Conservation (phyloP, 2,329 filamentous ascomycete genomes). For the Balansia obtecta region DNA sequence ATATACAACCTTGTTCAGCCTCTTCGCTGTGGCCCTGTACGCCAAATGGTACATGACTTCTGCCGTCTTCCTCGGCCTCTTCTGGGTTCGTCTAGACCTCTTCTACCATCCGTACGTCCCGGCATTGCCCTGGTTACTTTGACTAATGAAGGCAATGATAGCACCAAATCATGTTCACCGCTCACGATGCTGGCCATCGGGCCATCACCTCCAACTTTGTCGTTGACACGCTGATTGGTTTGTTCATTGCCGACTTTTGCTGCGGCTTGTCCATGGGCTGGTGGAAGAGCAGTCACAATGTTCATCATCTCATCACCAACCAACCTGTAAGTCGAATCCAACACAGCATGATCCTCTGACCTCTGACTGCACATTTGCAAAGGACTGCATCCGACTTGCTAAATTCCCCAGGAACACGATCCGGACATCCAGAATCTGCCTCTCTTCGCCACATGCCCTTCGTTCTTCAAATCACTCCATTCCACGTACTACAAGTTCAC, state of each 20-base stretch:
- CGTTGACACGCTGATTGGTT: constrained; percentile 45
- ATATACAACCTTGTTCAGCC: constrained; percentile 36
- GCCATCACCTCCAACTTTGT: constrained; percentile 49
- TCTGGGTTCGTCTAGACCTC: constrained; percentile 35
- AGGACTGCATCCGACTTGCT: constrained; percentile 1
- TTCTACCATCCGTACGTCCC: background rate
- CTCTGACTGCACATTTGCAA: background rate
- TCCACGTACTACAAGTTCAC: constrained; percentile 55
- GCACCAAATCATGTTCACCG: constrained; percentile 59
- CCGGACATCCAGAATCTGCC: constrained; percentile 55
- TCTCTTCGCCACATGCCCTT: constrained; percentile 53
- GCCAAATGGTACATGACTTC: constrained; percentile 44
- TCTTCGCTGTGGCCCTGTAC: constrained; percentile 33
- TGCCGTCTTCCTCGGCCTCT: constrained; percentile 45
- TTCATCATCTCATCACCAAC: constrained; percentile 56
- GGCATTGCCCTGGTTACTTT: no score
- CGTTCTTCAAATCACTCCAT: constrained; percentile 50
- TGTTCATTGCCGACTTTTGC: constrained; percentile 53
- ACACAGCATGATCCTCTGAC: no score
- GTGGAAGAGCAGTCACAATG: constrained; percentile 60
- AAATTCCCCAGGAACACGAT: constrained; percentile 33
- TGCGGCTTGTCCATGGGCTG: constrained; percentile 54
- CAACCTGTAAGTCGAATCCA: constrained; percentile 27
- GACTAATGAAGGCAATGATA: constrained; percentile 15
- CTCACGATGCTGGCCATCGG: constrained; percentile 52